Conservation (phyloP, 1,139 yeast species). For the Debaryomyces psychrophilus region DNA sequence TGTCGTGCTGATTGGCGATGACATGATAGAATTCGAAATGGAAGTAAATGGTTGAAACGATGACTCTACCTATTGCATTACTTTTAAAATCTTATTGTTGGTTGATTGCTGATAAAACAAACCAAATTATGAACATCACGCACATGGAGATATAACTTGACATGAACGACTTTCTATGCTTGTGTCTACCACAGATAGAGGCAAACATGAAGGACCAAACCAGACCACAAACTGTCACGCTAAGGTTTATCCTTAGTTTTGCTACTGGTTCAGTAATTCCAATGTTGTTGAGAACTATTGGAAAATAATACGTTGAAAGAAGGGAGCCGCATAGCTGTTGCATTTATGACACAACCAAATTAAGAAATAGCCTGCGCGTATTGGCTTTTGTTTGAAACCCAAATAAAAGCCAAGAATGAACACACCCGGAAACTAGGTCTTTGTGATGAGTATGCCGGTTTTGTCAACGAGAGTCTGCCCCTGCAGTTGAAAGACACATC, state of each 20-base stretch:
- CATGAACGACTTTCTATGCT: constrained; percentile 15
- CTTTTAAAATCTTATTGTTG: constrained; percentile 24
- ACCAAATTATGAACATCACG: constrained; percentile 35
- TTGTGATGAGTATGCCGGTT: constrained; percentile 22
- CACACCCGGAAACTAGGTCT: constrained; percentile 23
- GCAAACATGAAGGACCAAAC: constrained; percentile 26
- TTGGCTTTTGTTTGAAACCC: constrained; percentile 25
- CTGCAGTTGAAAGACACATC: constrained; percentile 30
- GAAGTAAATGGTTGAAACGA: constrained; percentile 40
- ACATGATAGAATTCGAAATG: constrained; percentile 33
- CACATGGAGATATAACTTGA: constrained; percentile 23
- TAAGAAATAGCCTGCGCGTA: constrained; percentile 13
- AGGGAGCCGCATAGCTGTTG: constrained; percentile 19
- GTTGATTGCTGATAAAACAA: constrained; percentile 31
- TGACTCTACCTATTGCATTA: constrained; percentile 30
- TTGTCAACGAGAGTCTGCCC: constrained; percentile 39
- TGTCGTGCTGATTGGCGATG: constrained; percentile 25
- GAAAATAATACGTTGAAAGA: constrained; percentile 20
- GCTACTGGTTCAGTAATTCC: constrained; percentile 18
- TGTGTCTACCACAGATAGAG: constrained; percentile 7
- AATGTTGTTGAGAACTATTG: constrained; percentile 17
- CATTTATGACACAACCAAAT: constrained; percentile 14
- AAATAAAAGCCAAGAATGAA: constrained; percentile 17
- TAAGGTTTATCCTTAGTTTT: constrained; percentile 14
- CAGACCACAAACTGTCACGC: constrained; percentile 14